phyloP scores from a whole-genome alignment of 2,329 filamentous ascomycete species.

The Pseudogymnoascus destructans region DNA sequence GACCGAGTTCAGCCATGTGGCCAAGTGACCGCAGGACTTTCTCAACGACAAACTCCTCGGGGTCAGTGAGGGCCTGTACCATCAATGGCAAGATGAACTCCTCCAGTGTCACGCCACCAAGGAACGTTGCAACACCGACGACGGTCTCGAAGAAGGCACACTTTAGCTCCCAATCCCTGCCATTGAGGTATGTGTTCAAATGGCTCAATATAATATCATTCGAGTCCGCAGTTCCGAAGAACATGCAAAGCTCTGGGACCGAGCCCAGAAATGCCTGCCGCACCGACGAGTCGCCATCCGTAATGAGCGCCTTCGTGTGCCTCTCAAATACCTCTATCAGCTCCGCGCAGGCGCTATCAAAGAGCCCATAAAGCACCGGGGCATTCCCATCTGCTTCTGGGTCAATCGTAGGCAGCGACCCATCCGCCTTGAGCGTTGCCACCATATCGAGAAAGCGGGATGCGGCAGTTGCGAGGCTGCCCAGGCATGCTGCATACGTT shows the following conservation, averaged over 20 bases:
- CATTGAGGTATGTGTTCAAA: slow-evolving; percentile 92
- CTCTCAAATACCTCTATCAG: slow-evolving; percentile 72
- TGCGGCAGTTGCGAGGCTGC: slow-evolving; percentile 75
- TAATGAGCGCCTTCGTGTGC: slow-evolving; percentile 81
- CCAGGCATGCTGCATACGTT: slow-evolving; percentile 85
- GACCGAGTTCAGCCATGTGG: slow-evolving; percentile 73
- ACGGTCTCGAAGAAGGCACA: slow-evolving; percentile 95
- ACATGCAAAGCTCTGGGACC: slow-evolving; percentile 82
- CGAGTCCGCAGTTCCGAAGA: slow-evolving; percentile 82
- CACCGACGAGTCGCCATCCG: slow-evolving; percentile 74
- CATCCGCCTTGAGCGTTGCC: slow-evolving; percentile 72
- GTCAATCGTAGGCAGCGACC: slow-evolving; percentile 63
- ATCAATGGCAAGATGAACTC: slow-evolving; percentile 93
- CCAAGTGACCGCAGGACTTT: slow-evolving; percentile 79
- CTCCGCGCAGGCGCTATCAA: slow-evolving; percentile 74
- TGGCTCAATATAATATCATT: slow-evolving; percentile 96
- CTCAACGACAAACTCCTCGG: slow-evolving; percentile 88
- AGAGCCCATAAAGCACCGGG: slow-evolving; percentile 64
- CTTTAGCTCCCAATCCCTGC: slow-evolving; percentile 90
- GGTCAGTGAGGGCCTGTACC: slow-evolving; percentile 85
- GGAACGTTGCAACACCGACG: slow-evolving; percentile 79
- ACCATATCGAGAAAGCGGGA: slow-evolving; percentile 81
- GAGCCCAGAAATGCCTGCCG: slow-evolving; percentile 83
- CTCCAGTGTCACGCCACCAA: slow-evolving; percentile 79
- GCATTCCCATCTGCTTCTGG: slow-evolving; percentile 62